Conservation (phyloP, 345 rosid species). For the Melaleuca alternifolia region DNA sequence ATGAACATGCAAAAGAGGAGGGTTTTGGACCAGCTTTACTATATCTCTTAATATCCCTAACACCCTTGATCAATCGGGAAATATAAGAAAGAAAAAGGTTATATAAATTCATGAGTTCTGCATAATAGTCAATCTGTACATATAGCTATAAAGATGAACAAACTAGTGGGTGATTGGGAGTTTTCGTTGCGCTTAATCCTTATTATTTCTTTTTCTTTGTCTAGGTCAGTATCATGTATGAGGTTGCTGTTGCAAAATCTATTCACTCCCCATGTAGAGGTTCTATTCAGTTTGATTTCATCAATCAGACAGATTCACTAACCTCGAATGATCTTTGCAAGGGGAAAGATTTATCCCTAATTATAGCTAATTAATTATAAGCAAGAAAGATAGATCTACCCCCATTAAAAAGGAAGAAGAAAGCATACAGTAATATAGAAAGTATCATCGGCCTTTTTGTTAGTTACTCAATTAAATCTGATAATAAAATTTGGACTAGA, state of each 20-base stretch:
- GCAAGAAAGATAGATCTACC: neutral
- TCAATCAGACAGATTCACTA: neutral
- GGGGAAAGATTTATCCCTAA: neutral
- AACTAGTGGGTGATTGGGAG: neutral
- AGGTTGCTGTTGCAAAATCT: neutral
- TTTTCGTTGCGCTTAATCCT: neutral
- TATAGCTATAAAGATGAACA: neutral
- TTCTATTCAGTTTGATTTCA: neutral
- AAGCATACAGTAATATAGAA: neutral
- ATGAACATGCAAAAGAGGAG: neutral
- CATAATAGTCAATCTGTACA: neutral
- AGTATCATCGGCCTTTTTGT: neutral
- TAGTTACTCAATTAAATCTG: neutral
- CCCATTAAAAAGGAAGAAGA: neutral
- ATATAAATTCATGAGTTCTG: neutral
- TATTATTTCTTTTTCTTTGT: neutral
- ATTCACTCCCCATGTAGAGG: neutral
- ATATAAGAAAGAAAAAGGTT: neutral
- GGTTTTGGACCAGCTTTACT: neutral
- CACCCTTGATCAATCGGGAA: neutral
- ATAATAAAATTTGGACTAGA: neutral
- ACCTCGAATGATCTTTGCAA: neutral
- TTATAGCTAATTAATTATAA: neutral
- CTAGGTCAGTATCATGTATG: neutral
- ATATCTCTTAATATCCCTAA: neutral